Conservation (phyloP, 768 basidiomycete species). For the Mycena sanguinolenta region DNA sequence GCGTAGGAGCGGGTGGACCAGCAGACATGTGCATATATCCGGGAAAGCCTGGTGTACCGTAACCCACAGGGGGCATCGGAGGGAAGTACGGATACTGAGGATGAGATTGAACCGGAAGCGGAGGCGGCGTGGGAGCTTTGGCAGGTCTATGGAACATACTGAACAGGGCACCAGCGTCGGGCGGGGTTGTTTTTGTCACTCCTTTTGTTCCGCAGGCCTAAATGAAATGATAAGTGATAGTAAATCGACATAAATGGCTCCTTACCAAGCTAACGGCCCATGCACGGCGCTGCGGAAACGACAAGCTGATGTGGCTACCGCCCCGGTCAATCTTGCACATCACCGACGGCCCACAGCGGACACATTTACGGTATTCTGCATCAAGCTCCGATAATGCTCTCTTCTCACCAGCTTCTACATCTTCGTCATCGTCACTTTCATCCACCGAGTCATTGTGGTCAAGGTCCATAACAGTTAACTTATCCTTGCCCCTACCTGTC, state of each 20-base stretch:
- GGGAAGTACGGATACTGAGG: no score
- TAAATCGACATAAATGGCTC: constrained; percentile 4
- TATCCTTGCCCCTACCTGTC: no score
- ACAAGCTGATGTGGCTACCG: constrained; percentile 19
- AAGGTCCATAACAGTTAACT: no score
- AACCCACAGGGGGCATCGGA: no score
- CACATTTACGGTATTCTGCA: no score
- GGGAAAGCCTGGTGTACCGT: constrained; percentile 4
- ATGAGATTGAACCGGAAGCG: no score
- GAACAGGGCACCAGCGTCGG: no score
- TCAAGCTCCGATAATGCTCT: no score
- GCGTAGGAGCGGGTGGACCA: constrained; percentile 14
- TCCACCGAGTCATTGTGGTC: constrained; percentile 10
- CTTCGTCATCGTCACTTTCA: constrained; percentile 19
- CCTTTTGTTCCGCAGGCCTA: constrained; percentile 20
- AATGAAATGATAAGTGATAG: constrained; percentile 15
- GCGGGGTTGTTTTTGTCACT: constrained; percentile 19
- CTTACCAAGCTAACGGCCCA: no score
- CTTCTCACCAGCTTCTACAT: constrained; percentile 9
- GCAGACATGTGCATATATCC: constrained; percentile 10
- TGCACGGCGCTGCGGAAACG: no score
- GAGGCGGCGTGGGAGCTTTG: no score
- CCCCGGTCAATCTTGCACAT: constrained; percentile 25
- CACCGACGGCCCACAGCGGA: constrained; percentile 15
- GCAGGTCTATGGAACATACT: no score